phyloP scores from a whole-genome alignment of 495 filamentous ascomycete species.

The Bryoglossum gracile region DNA sequence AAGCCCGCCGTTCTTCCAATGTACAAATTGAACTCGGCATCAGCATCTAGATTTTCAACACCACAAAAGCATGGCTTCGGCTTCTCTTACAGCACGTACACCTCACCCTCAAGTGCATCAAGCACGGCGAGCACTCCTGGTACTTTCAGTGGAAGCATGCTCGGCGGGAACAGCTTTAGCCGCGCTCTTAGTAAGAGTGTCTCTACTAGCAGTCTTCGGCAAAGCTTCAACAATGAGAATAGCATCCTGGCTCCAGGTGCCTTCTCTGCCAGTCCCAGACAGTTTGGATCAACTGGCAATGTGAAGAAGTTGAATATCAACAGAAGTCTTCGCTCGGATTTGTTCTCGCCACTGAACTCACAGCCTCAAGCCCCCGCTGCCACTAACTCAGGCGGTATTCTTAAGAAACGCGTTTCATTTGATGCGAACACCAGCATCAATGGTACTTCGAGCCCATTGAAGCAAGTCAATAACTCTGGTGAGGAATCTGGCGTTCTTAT shows the following conservation, averaged over 20 bases:
- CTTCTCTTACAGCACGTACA: constrained; percentile 84
- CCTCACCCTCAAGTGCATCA: constrained; percentile 64
- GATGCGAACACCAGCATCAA: constrained; percentile 39
- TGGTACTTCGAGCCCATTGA: constrained; percentile 37
- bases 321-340: constrained; percentile 69
- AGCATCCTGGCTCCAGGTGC: constrained; percentile 83
- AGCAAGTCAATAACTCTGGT: constrained; percentile 27
- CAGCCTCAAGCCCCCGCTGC: constrained; percentile 28
- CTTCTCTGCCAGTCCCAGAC: constrained; percentile 62
- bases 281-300: constrained; percentile 54
- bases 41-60: constrained; percentile 68
- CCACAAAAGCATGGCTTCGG: constrained; percentile 79
- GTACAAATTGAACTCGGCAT: constrained; percentile 79
- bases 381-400: constrained; percentile 35
- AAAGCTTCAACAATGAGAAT: constrained; percentile 48
- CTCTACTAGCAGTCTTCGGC: constrained; percentile 56
- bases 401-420: constrained; percentile 87
- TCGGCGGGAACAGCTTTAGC: constrained; percentile 54
- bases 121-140: constrained; percentile 63
- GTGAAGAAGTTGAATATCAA: constrained; percentile 90
- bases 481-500: constrained; percentile 34
- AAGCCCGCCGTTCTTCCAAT: constrained; percentile 73
- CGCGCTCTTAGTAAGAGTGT: constrained; percentile 54
- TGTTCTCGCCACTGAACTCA: constrained; percentile 54
- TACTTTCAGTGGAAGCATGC: constrained; percentile 54